phyloP scores from a whole-genome alignment of 2,329 filamentous ascomycete genomes.

The Dothideomycetes sp. region DNA sequence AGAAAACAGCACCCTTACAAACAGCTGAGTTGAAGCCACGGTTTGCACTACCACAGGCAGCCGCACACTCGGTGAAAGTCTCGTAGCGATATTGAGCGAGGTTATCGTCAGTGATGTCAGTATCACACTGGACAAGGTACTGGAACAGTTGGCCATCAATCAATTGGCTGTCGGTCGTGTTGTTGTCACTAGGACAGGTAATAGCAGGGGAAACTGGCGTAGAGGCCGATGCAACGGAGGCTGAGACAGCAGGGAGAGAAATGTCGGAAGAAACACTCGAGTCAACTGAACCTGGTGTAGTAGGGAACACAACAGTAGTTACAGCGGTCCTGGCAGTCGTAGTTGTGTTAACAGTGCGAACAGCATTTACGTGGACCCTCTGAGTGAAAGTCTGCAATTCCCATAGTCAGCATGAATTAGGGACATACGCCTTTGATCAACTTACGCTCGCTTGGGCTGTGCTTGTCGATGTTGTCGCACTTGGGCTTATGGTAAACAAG shows the following conservation, averaged over 20 bases:
- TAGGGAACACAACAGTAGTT: conserved; percentile 15
- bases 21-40: conserved; percentile 21
- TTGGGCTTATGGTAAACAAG: conserved; percentile 18
- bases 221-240: conserved; percentile 7
- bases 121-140: conserved; percentile 26
- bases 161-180: conserved; percentile 24
- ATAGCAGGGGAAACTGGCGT: conserved; percentile 23
- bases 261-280: conserved; percentile 8
- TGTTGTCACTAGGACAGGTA: conserved; percentile 26
- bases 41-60: conserved; percentile 26
- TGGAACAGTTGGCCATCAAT: conserved; percentile 25
- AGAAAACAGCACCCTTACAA: conserved; percentile 26
- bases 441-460: conserved; percentile 20
- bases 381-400: conserved; percentile 15
- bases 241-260: conserved; percentile 4
- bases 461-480: conserved; percentile 22
- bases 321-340: conserved; percentile 14
- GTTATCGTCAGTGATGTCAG: conserved; percentile 22
- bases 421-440: no score
- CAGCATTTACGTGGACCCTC: conserved; percentile 18
- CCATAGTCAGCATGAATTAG: no score
- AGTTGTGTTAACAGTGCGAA: conserved; percentile 16
- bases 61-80: conserved; percentile 25
- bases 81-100: conserved; percentile 21
- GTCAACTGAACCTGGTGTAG: background rate